Percentiles rank a stretch among this genome's conserved stretches.
These are phyloP conservation scores for Dendrothele bispora DNA, from an alignment of 768 basidiomycete genomes.

Conservation along the genomic window DNA sequence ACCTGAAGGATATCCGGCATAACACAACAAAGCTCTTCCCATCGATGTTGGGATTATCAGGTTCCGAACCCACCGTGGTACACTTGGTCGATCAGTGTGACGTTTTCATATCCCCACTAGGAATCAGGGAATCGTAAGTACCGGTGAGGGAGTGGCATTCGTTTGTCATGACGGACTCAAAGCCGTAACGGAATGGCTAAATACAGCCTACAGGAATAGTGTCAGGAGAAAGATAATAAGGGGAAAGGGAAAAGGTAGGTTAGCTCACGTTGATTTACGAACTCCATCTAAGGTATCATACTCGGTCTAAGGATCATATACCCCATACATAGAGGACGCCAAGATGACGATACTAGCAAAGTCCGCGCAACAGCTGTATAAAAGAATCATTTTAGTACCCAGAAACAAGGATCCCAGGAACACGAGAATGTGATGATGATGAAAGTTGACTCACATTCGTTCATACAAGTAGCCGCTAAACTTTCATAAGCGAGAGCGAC, in stretches of 20 bases:
- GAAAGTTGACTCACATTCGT: no score
- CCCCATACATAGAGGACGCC: no score
- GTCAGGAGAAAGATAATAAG: background rate
- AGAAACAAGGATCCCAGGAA: slow-evolving; percentile 49
- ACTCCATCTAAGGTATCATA: slow-evolving; percentile 69
- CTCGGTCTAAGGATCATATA: no score
- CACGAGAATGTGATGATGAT: no score
- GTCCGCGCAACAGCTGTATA: background rate
- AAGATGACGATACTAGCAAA: no score
- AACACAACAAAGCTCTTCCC: slow-evolving; percentile 52
- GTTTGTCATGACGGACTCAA: slow-evolving; percentile 75
- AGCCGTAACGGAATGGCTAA: slow-evolving; percentile 67
- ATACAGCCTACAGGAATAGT: slow-evolving; percentile 20
- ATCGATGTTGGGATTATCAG: slow-evolving; percentile 59
- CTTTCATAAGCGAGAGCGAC: slow-evolving; percentile 67
- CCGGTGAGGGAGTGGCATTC: slow-evolving; percentile 76
- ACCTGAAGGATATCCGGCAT: slow-evolving; percentile 55
- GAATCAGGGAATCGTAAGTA: slow-evolving; percentile 55
- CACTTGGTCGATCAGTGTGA: slow-evolving; percentile 64
- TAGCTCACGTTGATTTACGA: slow-evolving; percentile 58
- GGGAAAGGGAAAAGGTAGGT: background rate
- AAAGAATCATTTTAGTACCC: slow-evolving; percentile 26
- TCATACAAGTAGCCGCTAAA: slow-evolving; percentile 66
- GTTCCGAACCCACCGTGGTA: slow-evolving; percentile 64
- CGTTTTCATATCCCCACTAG: slow-evolving; percentile 61